phyloP scores from a whole-genome alignment of 805 yeast genomes.

The Spathaspora girioi region DNA sequence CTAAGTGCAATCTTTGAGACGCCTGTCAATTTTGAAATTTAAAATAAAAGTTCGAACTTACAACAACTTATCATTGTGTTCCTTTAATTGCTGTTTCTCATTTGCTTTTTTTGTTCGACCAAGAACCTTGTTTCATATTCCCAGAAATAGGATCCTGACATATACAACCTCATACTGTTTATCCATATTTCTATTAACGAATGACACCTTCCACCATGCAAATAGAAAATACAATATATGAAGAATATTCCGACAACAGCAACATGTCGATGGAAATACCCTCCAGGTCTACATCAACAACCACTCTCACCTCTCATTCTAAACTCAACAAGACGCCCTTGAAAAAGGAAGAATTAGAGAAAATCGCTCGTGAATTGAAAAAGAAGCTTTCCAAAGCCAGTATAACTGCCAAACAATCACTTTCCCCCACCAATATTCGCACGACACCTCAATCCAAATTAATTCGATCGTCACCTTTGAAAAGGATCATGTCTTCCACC shows the following conservation, averaged over 20 bases:
- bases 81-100: too few species aligned
- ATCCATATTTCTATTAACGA: background rate
- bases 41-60: too few species aligned
- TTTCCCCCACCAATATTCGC: slow-evolving; percentile 14
- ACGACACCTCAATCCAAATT: slow-evolving; percentile 14
- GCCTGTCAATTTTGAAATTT: background rate
- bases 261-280: background rate
- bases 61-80: background rate
- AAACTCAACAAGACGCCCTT: slow-evolving; percentile 29
- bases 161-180: background rate
- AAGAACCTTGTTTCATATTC: background rate
- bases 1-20: background rate
- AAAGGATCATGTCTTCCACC: slow-evolving; percentile 15
- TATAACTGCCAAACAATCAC: slow-evolving; percentile 38
- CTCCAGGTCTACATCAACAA: background rate
- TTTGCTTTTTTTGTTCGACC: background rate
- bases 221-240: background rate
- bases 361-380: slow-evolving; percentile 41
- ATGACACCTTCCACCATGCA: background rate
- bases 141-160: background rate
- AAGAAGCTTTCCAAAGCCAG: slow-evolving; percentile 40
- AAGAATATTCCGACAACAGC: background rate
- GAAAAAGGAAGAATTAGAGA: slow-evolving; percentile 42
- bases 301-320: slow-evolving; percentile 11
- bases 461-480: slow-evolving; percentile 25